A percentile compares a stretch with the other conserved stretches of the same genome.
These are phyloP conservation scores for Persicaria tinctoria DNA, from an alignment of 148 eudicot genomes.

Conservation along the genomic window DNA sequence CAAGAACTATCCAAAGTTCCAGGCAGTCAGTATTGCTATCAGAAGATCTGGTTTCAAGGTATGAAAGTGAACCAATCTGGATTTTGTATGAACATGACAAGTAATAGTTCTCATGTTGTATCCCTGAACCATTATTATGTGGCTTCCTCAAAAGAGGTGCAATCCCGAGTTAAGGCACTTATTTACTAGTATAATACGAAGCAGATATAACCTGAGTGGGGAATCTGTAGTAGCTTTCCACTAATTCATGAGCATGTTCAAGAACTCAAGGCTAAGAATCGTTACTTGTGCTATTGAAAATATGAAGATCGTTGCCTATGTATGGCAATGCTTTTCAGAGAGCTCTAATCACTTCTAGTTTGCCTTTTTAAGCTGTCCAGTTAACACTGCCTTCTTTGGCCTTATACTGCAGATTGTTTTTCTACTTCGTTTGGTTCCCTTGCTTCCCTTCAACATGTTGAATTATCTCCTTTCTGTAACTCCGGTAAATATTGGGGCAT, in stretches of 20 bases:
- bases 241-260: background rate
- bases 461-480: conserved; percentile 94
- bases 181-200: background rate
- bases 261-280: background rate
- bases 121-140: background rate
- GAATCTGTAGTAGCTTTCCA: background rate
- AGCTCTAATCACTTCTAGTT: background rate
- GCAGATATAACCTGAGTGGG: conserved; percentile 1
- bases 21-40: conserved; percentile 40
- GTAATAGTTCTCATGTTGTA: background rate
- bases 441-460: conserved; percentile 93
- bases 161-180: background rate
- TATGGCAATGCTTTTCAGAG: background rate
- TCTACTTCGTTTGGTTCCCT: conserved; percentile 86
- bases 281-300: background rate
- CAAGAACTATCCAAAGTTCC: conserved; percentile 41
- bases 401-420: conserved; percentile 64
- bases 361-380: background rate
- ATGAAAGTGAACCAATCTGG: background rate
- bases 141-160: conserved; percentile 3
- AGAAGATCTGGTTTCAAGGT: conserved; percentile 52
- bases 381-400: conserved; percentile 2
- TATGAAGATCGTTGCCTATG: background rate
- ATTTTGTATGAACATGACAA: background rate
- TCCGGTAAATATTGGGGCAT: conserved; percentile 60